Evolutionary conservation across 306 rosid genomes (phyloP).

Genomic region (Spatholobus suberectus): DNA sequence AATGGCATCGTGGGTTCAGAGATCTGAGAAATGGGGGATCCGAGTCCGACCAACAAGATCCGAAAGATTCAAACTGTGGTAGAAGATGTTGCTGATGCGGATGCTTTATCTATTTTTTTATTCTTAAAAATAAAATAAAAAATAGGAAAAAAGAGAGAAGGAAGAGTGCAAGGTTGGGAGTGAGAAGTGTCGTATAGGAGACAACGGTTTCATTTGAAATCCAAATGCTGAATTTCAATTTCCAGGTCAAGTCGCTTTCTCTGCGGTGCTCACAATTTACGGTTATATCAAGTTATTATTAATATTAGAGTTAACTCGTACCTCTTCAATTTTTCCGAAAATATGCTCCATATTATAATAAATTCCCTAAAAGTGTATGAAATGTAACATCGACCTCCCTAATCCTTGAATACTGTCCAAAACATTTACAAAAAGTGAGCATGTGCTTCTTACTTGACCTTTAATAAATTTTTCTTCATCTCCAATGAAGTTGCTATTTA

Average conservation of each 20-base stretch:
- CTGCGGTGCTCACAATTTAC: neutral
- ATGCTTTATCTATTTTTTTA: constrained; percentile 26
- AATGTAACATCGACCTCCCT: too few species aligned
- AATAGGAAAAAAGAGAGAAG: neutral
- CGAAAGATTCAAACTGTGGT: constrained; percentile 51
- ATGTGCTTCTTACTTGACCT: too few species aligned
- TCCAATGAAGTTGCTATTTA: too few species aligned
- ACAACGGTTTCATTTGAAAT: constrained; percentile 31
- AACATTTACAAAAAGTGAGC: too few species aligned
- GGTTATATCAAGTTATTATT: neutral
- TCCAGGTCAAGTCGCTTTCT: constrained; percentile 40
- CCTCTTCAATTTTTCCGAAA: too few species aligned
- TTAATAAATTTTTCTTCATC: too few species aligned
- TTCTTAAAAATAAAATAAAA: neutral
- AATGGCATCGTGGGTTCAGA: constrained; percentile 37
- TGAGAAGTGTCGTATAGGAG: neutral
- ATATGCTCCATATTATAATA: too few species aligned
- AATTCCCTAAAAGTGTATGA: too few species aligned
- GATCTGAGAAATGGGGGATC: constrained; percentile 75
- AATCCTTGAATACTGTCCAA: too few species aligned
- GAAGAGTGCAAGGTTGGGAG: constrained; percentile 25
- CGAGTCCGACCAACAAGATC: constrained; percentile 63
- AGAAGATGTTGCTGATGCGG: constrained; percentile 2
- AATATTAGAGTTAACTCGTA: too few species aligned
- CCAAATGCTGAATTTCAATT: constrained; percentile 34